These are phyloP conservation scores for Ailanthus altissimus DNA, from an alignment of 345 rosid genomes.

Conservation along the genomic window DNA sequence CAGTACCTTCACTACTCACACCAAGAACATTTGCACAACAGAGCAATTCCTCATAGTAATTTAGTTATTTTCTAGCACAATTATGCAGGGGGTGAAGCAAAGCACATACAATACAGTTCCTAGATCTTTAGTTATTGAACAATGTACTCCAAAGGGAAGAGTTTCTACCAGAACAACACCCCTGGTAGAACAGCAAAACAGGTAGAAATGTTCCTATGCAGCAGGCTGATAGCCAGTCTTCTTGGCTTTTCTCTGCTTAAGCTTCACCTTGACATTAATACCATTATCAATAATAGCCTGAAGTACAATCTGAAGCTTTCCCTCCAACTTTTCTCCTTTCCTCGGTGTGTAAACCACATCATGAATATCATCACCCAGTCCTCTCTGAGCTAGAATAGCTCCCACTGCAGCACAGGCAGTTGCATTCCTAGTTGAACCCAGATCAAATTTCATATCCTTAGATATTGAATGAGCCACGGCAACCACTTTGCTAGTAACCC, in stretches of 20 bases:
- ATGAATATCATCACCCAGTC: constrained; percentile 75
- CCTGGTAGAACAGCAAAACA: background rate
- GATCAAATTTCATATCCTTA: constrained; percentile 79
- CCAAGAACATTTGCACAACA: background rate
- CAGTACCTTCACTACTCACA: background rate
- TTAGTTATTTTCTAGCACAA: background rate
- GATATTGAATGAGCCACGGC: constrained; percentile 89
- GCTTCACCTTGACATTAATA: constrained; percentile 75
- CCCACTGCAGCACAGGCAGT: constrained; percentile 75
- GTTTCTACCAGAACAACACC: background rate
- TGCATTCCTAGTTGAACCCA: constrained; percentile 68
- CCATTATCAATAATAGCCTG: constrained; percentile 70
- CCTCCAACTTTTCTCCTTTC: constrained; percentile 73
- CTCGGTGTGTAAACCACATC: constrained; percentile 75
- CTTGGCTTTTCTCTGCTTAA: constrained; percentile 62
- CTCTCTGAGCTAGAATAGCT: constrained; percentile 70
- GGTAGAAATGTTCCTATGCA: constrained; percentile 1
- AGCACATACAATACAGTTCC: background rate
- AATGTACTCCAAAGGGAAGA: background rate
- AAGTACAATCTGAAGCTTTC: constrained; percentile 81
- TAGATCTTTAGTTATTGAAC: background rate
- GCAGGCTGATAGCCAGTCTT: constrained; percentile 25
- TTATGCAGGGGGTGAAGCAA: background rate
- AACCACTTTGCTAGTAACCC: constrained; percentile 86
- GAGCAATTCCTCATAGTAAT: background rate